Base-by-base conservation (phyloP, 2,329 filamentous ascomycete genomes). In the Cercospora nicotianae region DNA sequence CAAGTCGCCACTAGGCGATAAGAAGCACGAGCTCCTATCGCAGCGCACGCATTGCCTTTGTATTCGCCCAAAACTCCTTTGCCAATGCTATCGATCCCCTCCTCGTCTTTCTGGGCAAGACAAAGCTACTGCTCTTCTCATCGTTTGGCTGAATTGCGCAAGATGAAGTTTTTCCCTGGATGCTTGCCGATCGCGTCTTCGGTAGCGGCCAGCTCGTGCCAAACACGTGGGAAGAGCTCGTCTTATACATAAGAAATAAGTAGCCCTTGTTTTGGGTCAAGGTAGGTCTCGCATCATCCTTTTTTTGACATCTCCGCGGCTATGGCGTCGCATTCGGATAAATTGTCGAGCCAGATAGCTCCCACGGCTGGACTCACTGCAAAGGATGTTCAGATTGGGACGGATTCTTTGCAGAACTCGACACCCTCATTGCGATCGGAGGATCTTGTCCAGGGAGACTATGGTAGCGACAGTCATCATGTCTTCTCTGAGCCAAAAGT, bases 401-500 rank as follows among this genome's bases (percentile, higher is more conserved):
- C 30, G 16, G 42, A 68, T 18, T 64, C 65, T 20, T 9, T 67
- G 1, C 33, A 67, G 2, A 23, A 16, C 13, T 63, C 51, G 3
- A 63, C 60, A 18, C 57, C 63, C 12, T 69, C 69, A 3, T 18
- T 70, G 26, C 59, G 60, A 26, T 70, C 70, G 3, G 65, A 60
- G 12, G 69, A 71, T 28, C 60, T 69, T 18, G 67, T 72, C 3
- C 65, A 64, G n/a, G 67, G 67, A 13, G 69, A 70, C 26, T 69
- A 72, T 58, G 69, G 67, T 5, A 65, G 60, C 20, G 70, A 70
- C 53, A 23, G 63, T 8, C 64, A 70, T 23, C 72, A 74, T 64
- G 69, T 68, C 2, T 88, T 88, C 71, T 78, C 81, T 0, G 84
- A 87, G 60, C 82, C 84, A 2, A 79, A 80, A 3, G 78, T 85